Base-by-base conservation (phyloP, 2,329 filamentous ascomycete species). In the Amylocarpus encephaloides region DNA sequence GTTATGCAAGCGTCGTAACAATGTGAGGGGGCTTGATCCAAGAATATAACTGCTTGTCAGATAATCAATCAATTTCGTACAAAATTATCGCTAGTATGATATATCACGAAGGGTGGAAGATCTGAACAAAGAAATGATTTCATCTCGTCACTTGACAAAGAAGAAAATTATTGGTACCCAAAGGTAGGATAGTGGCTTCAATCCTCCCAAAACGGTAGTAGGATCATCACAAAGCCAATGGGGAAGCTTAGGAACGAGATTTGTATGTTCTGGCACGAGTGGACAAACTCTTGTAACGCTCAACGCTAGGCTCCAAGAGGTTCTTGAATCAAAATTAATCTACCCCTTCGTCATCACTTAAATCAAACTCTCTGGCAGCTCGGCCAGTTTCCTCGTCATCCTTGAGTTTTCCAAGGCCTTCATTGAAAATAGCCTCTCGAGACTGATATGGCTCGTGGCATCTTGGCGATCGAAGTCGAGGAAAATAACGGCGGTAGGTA, bases 401-500 rank as follows among this genome's bases (percentile, higher is more conserved):
- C 44, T 64, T 65, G 5, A 66, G 40, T 43, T 64, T 66, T 43
- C 59, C 61, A 61, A 67, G 62, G 1, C 59, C 62, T 43, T 61
- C 56, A 30, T 62, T 63, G 44, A 63, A 64, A 22, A 45, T 51
- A 9, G 54, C 41, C 15, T 59, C 63, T 48, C 64, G 53, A 6
- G 62, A 66, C 1, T 76, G 74, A 59, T 80, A 77, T 2, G 82
- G 82, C 64, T 81, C 75, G 51, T 80, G 67, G 59, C 80, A 83
- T 34, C 70, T 68, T 9, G 67, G 60, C 48, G 75, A 77, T 9
- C 71, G 70, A 49, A 85, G 65, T 29, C 68, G 66, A 6, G 81
- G 82, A 73, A 79, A 85, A 62, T 84, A 82, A 56, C 80, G 68
- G 53, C 81, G 70, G 61, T 86, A 86, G 55, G 78, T 84, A 73